These are phyloP conservation scores for Coemansia asiatica DNA, from an alignment of 192 early-diverging fungal genomes.

Conservation along the genomic window DNA sequence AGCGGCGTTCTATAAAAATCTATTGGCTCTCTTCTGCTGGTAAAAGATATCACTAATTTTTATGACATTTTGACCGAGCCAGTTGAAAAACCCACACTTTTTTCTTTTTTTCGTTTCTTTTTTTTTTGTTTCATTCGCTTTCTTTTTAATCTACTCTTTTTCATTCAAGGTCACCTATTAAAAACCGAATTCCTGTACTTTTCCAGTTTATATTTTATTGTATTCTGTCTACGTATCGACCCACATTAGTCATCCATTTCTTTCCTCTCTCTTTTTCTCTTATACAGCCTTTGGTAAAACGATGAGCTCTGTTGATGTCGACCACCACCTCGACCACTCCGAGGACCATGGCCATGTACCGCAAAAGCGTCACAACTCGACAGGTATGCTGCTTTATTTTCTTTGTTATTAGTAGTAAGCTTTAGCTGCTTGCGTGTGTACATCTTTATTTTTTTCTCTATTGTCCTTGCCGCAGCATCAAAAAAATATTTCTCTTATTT, in stretches of 20 bases:
- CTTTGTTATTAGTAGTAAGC: background rate
- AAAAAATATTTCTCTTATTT: no score
- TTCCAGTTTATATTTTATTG: background rate
- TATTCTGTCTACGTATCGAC: no score
- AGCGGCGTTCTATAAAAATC: background rate
- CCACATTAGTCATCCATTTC: background rate
- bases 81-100: background rate
- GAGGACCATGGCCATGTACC: constrained; percentile 14
- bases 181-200: background rate
- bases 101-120: background rate
- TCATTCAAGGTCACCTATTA: no score
- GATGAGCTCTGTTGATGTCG: constrained; percentile 31
- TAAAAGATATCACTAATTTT: no score
- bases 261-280: constrained; percentile 3
- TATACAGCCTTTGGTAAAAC: background rate
- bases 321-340: background rate
- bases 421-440: background rate
- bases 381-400: constrained; percentile 16
- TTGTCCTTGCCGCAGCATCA: no score
- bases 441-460: no score
- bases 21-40: background rate
- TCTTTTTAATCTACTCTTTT: background rate
- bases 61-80: no score
- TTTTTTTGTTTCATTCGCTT: background rate
- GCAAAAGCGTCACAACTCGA: constrained; percentile 26